phyloP scores from a whole-genome alignment of 2,329 filamentous ascomycete species.

The Colletotrichum theobromicola region DNA sequence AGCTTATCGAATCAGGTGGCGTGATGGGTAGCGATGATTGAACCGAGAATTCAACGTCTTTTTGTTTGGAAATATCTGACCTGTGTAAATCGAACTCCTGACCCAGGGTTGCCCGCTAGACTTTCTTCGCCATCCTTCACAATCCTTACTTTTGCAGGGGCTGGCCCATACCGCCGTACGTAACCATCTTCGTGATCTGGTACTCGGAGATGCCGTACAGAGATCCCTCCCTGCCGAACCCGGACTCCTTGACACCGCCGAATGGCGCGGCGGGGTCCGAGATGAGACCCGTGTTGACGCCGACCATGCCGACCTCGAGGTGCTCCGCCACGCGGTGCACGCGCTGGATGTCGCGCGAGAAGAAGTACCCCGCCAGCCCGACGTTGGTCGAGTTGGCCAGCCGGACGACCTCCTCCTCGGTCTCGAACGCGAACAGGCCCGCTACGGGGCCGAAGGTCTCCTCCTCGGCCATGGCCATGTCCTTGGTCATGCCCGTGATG shows the following conservation, averaged over 20 bases:
- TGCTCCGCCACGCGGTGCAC: conserved; percentile 68
- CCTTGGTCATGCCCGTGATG: conserved; percentile 81
- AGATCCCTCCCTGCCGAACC: conserved; percentile 80
- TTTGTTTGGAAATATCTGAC: background rate
- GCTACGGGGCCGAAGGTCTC: conserved; percentile 97
- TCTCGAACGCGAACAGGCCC: conserved; percentile 86
- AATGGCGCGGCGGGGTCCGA: conserved; percentile 68
- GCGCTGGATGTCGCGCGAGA: conserved; percentile 68
- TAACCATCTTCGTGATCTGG: conserved; percentile 69
- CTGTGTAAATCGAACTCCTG: background rate
- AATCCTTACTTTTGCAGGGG: conserved; percentile 15
- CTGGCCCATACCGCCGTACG: conserved; percentile 23
- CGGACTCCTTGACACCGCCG: conserved; percentile 82
- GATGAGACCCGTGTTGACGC: conserved; percentile 77
- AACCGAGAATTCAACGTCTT: background rate
- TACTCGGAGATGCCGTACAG: conserved; percentile 81
- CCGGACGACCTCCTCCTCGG: conserved; percentile 85
- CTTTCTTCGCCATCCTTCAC: background rate
- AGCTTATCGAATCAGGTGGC: background rate
- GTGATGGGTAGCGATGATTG: too few species aligned
- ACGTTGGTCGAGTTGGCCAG: conserved; percentile 85
- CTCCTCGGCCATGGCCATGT: conserved; percentile 85
- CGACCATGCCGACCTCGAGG: conserved; percentile 87
- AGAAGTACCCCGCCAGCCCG: conserved; percentile 94
- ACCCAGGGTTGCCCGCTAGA: background rate